These are phyloP conservation scores for Elymus sibiricus DNA, from an alignment of 176 grass and related monocot genomes.

Conservation along the genomic window DNA sequence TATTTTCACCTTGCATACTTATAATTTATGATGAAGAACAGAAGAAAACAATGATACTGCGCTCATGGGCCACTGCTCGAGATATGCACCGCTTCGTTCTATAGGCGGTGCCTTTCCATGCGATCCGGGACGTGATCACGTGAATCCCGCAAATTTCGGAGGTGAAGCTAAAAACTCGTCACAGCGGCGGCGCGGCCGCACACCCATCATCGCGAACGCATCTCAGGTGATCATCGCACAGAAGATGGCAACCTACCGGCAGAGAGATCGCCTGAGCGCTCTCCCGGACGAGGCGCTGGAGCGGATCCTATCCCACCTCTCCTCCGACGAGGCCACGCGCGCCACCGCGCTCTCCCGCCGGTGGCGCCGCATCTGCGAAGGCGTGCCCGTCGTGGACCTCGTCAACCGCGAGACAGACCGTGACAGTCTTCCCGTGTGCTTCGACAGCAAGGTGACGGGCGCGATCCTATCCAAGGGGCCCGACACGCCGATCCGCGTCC, in stretches of 20 bases:
- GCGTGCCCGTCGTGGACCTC: conserved; percentile 10
- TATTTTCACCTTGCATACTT: too few relatives aligned
- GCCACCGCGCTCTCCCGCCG: not conserved
- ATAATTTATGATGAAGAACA: too few relatives aligned
- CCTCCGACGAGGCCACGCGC: not conserved
- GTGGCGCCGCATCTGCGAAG: not conserved
- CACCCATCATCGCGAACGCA: not conserved
- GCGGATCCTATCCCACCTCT: not conserved
- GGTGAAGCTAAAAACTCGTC: not conserved
- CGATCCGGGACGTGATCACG: too few relatives aligned
- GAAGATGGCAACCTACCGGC: not conserved
- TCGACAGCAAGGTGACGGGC: not conserved
- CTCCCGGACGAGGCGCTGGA: not conserved
- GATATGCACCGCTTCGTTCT: too few relatives aligned
- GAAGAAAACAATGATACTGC: too few relatives aligned
- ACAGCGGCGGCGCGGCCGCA: not conserved
- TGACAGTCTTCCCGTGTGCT: not conserved
- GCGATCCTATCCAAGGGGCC: not conserved
- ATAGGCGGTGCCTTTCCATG: too few relatives aligned
- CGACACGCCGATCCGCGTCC: not conserved
- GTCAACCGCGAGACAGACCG: not conserved
- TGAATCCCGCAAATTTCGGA: not conserved
- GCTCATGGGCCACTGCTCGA: too few relatives aligned
- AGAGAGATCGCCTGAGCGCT: conserved; percentile 1
- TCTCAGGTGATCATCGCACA: not conserved